Percentiles rank a stretch among this genome's conserved stretches.
Evolutionary conservation across 2,329 filamentous ascomycete species (phyloP).

Genomic region (Monosporascus sp.): DNA sequence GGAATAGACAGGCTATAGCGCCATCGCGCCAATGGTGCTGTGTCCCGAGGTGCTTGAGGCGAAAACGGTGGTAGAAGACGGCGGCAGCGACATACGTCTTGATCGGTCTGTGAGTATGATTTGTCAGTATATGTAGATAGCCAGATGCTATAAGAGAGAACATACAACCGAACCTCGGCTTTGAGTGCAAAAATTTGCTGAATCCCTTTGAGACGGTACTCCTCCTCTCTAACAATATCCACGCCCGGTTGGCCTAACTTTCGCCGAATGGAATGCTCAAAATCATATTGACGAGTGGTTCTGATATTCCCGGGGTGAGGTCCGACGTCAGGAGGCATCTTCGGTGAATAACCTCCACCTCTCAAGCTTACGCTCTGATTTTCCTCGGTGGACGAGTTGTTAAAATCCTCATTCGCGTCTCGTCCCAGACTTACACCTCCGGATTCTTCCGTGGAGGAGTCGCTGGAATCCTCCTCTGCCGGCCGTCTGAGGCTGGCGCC

Average conservation of each 20-base stretch:
- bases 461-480: no score
- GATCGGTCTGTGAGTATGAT: constrained; percentile 56
- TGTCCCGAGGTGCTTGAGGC: constrained; percentile 74
- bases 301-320: constrained; percentile 26
- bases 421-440: no score
- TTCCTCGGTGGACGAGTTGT: no score
- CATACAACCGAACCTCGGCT: constrained; percentile 71
- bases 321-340: constrained; percentile 1
- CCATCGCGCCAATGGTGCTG: constrained; percentile 87
- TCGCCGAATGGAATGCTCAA: constrained; percentile 73
- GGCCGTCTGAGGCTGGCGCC: no score
- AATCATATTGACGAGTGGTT: constrained; percentile 62
- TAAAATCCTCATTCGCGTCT: no score
- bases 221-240: constrained; percentile 74
- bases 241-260: constrained; percentile 64
- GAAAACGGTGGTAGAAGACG: constrained; percentile 90
- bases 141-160: constrained; percentile 9
- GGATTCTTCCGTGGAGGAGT: no score
- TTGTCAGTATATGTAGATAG: constrained; percentile 2
- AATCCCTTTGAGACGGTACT: constrained; percentile 76
- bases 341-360: not conserved
- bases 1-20: constrained; percentile 80
- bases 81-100: constrained; percentile 89
- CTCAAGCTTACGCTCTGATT: no score
- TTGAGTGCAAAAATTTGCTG: constrained; percentile 84